Evolutionary conservation across 2,329 filamentous ascomycete species (phyloP), one percentile per base, ranked within the genome.

Genomic region (Neofusicoccum ribis): DNA sequence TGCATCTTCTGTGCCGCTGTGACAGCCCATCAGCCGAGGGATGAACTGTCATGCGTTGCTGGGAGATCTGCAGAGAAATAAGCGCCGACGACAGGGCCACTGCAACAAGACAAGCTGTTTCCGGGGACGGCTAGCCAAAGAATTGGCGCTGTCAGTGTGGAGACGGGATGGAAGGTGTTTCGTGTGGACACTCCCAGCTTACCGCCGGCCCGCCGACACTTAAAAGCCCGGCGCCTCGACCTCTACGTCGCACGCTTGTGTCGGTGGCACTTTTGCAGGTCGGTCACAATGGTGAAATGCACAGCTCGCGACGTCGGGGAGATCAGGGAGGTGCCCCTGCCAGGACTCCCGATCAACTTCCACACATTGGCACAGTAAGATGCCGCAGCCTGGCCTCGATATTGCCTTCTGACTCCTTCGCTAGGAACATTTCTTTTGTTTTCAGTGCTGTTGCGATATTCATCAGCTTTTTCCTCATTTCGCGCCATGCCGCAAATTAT

Each of bases 401-500:
- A 7, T n/a, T 15, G 27, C 9, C 5, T 14, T 14, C 41, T 59
- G 12, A 44, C 20, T 5, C 3, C 0, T 14, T 14, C 3, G 7
- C 17, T n/a, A 63, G 60, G 23, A 51, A 84, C 56, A 72, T 88
- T 43, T 82, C 80, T 37, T 84, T 81, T 12, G 77, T 79, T 15
- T 87, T 87, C 71, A 82, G 81, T 46, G 68, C 83, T 34, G 74
- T 87, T 46, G 81, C 85, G 2, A 76, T 84, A 37, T 64, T 78
- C 9, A 74, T 86, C 41, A 83, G 85, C 23, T 78, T 84, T 39
- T 83, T 80, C 68, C 76, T 88, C 56, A 85, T 88, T 64, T 77
- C 83, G 69, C 78, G 79, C 67, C 86, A 88, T 77, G 84, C 85
- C 2, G 84, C 79, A 11, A 86, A 88, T 72, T 89, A 88, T 76